Conservation (phyloP, 768 basidiomycete genomes). For the Boletus sensibilis region DNA sequence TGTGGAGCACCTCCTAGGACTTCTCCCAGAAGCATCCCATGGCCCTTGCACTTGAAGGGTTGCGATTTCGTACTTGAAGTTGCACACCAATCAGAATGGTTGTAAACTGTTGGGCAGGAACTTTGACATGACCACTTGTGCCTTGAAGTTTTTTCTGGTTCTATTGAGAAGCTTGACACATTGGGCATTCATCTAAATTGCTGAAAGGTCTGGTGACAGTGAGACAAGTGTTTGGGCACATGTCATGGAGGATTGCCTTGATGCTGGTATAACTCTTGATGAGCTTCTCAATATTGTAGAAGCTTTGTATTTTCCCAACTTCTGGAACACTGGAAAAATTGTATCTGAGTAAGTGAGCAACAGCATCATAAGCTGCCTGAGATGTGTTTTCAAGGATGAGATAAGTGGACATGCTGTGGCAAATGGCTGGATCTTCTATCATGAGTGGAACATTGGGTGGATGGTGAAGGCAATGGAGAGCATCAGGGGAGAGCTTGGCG, state of each 20-base stretch:
- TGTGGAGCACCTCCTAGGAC: neutral
- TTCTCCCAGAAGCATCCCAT: constrained; percentile 31
- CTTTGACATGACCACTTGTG: constrained; percentile 12
- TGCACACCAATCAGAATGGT: constrained; percentile 45
- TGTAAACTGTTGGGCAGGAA: constrained; percentile 32
- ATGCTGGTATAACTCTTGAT: constrained; percentile 27
- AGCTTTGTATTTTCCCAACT: neutral
- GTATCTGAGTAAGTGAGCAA: neutral
- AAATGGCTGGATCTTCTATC: neutral
- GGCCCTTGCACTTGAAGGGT: constrained; percentile 15
- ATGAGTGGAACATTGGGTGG: neutral
- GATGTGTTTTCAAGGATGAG: neutral
- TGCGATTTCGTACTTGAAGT: constrained; percentile 38
- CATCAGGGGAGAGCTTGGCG: neutral
- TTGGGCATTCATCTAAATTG: constrained; percentile 28
- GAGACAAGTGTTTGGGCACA: constrained; percentile 43
- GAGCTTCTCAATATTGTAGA: constrained; percentile 8
- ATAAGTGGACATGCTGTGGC: neutral
- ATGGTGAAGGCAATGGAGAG: neutral
- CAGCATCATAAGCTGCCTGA: neutral
- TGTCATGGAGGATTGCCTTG: constrained; percentile 34
- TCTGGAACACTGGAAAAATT: neutral
- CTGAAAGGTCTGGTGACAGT: constrained; percentile 41
- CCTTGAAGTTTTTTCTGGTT: constrained; percentile 14
- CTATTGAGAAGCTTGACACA: constrained; percentile 34